These are phyloP conservation scores for Neocatenulostroma microsporum DNA, from an alignment of 2,329 filamentous ascomycete genomes.

Conservation along the genomic window DNA sequence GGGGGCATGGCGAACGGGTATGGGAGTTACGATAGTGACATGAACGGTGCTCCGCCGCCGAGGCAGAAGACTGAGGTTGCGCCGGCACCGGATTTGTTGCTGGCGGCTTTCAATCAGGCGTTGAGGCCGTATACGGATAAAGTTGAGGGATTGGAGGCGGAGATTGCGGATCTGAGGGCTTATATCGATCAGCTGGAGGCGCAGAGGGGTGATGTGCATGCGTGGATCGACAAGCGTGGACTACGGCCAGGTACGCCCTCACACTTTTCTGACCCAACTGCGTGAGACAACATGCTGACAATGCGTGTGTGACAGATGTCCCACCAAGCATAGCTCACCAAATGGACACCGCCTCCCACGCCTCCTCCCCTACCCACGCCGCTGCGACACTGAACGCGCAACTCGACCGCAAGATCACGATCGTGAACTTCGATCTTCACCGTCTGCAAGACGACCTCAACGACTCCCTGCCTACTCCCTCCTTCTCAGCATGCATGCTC, in stretches of 20 bases:
- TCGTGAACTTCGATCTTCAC: slow-evolving; percentile 51
- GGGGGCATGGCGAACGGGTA: slow-evolving; percentile 18
- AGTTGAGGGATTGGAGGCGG: slow-evolving; percentile 45
- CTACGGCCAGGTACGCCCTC: slow-evolving; percentile 45
- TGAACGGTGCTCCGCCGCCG: slow-evolving; percentile 9
- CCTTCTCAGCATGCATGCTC: slow-evolving; percentile 48
- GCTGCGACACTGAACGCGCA: slow-evolving; percentile 48
- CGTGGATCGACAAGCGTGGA: slow-evolving; percentile 50
- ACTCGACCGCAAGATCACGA: slow-evolving; percentile 51
- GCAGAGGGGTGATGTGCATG: slow-evolving; percentile 45
- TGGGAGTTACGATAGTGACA: slow-evolving; percentile 16
- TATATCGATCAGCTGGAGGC: slow-evolving; percentile 46
- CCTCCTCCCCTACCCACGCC: slow-evolving; percentile 35
- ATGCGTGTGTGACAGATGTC: slow-evolving; percentile 38
- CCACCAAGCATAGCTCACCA: slow-evolving; percentile 45
- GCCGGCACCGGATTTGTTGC: slow-evolving; percentile 44
- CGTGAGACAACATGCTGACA: too few species aligned
- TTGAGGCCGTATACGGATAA: slow-evolving; percentile 46
- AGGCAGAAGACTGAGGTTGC: slow-evolving; percentile 20
- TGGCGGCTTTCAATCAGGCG: slow-evolving; percentile 47
- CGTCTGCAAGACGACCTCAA: slow-evolving; percentile 49
- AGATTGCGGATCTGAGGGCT: slow-evolving; percentile 43
- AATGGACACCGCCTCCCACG: slow-evolving; percentile 42
- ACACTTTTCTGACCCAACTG: too few species aligned
- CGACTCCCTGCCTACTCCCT: slow-evolving; percentile 45